phyloP scores from a whole-genome alignment of 225 moss, liverwort and hornwort species.

The Pleurozium schreberi region DNA sequence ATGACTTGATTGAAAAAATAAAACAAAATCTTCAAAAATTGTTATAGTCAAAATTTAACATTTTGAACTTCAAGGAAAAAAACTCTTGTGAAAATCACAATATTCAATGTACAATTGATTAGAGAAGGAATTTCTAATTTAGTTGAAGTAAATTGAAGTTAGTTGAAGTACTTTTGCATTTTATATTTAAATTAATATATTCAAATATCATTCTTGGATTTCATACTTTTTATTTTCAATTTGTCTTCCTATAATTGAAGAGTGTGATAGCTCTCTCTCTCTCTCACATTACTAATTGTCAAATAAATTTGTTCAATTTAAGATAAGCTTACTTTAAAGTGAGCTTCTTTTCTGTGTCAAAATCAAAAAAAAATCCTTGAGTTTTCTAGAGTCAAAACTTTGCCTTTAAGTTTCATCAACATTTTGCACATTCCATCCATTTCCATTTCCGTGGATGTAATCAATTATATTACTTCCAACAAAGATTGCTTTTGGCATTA shows the following conservation, averaged over 20 bases:
- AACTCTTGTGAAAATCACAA: neutral
- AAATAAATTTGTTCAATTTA: neutral
- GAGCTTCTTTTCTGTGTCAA: fast-evolving
- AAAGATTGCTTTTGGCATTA: fast-evolving
- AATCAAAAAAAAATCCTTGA: fast-evolving
- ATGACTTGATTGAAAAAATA: no score
- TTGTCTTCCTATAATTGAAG: neutral
- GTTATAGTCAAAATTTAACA: neutral
- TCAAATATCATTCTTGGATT: neutral
- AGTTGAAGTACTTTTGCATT: no score
- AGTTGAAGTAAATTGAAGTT: no score
- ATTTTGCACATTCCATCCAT: neutral
- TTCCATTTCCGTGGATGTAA: no score
- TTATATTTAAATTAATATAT: no score
- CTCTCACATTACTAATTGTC: neutral
- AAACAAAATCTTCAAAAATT: neutral
- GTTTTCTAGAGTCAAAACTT: fast-evolving
- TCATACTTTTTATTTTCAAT: neutral
- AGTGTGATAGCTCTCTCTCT: fast-evolving
- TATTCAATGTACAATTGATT: neutral
- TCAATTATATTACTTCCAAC: neutral
- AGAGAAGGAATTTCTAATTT: no score
- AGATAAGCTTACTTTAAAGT: neutral
- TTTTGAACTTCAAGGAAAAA: neutral
- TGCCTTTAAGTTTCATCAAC: neutral